Evolutionary conservation across 768 basidiomycete genomes (phyloP).

Genomic region (Suillus hirtellus): DNA sequence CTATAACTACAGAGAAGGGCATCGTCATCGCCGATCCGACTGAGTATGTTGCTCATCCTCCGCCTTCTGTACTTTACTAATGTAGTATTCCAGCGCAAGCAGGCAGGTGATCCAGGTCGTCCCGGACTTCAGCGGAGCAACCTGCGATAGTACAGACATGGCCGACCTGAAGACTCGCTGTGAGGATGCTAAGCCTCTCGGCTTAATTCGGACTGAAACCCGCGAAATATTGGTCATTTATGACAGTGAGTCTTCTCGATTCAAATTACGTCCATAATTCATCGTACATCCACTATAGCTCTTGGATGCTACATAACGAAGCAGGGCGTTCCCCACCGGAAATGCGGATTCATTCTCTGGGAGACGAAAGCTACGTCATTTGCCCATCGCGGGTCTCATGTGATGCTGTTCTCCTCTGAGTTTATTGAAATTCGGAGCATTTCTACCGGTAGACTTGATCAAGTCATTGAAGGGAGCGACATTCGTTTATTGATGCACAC

Average conservation of each 20-base stretch:
- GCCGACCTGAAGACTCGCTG: conserved; percentile 58
- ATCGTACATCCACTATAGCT: conserved; percentile 39
- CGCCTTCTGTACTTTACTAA: neutral
- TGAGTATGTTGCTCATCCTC: conserved; percentile 46
- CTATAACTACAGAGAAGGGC: conserved; percentile 63
- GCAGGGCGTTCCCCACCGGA: conserved; percentile 63
- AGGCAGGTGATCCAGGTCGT: conserved; percentile 48
- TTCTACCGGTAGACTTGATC: conserved; percentile 66
- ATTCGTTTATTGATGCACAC: conserved; percentile 61
- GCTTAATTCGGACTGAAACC: conserved; percentile 55
- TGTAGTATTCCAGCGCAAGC: conserved; percentile 36
- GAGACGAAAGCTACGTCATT: conserved; percentile 68
- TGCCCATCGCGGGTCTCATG: conserved; percentile 57
- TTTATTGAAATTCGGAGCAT: conserved; percentile 77
- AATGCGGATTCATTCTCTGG: conserved; percentile 71
- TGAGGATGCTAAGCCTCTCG: conserved; percentile 61
- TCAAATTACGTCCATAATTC: neutral
- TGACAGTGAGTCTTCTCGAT: conserved; percentile 52
- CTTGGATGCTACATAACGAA: conserved; percentile 78
- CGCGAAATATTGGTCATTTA: conserved; percentile 71
- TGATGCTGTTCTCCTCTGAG: conserved; percentile 71
- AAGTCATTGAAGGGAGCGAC: conserved; percentile 76
- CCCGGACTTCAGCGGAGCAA: conserved; percentile 54
- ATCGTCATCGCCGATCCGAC: conserved; percentile 67
- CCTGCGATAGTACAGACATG: conserved; percentile 38